These are phyloP conservation scores for Chaetomium fimeti DNA, from an alignment of 495 filamentous ascomycete species.

Conservation along the genomic window DNA sequence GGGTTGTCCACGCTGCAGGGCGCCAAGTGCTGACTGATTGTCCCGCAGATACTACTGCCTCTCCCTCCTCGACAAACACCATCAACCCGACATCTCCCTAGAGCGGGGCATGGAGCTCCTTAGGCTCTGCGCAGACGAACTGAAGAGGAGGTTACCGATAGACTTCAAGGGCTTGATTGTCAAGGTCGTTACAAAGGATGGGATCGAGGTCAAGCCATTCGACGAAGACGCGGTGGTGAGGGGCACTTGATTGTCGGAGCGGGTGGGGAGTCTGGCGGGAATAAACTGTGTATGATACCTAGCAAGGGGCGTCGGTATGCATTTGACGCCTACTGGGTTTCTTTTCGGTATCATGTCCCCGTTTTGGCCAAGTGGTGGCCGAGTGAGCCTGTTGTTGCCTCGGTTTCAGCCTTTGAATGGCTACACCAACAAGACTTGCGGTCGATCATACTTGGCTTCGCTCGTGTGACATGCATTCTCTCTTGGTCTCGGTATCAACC, in stretches of 20 bases:
- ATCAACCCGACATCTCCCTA: slow-evolving; percentile 86
- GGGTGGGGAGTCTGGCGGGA: slow-evolving; percentile 16
- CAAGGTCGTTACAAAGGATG: slow-evolving; percentile 91
- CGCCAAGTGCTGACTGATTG: slow-evolving; percentile 26
- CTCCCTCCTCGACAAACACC: slow-evolving; percentile 95
- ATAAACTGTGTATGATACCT: slow-evolving; percentile 36
- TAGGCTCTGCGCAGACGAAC: slow-evolving; percentile 90
- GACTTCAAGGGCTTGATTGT: slow-evolving; percentile 96
- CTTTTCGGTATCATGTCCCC: slow-evolving; percentile 11
- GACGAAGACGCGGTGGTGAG: slow-evolving; percentile 72
- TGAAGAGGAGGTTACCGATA: slow-evolving; percentile 91
- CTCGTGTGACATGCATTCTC: slow-evolving; percentile 1
- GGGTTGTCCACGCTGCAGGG: not conserved
- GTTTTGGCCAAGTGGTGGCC: slow-evolving; percentile 6
- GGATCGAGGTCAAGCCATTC: slow-evolving; percentile 75
- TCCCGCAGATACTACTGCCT: slow-evolving; percentile 75
- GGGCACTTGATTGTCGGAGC: slow-evolving; percentile 50
- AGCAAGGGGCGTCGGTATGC: slow-evolving; percentile 21
- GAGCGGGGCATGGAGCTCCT: slow-evolving; percentile 88
- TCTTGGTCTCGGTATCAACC: no score
- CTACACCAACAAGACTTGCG: slow-evolving; percentile 12
- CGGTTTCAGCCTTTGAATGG: slow-evolving; percentile 17
- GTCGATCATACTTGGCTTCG: slow-evolving; percentile 22
- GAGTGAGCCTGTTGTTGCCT: not conserved
- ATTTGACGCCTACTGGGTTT: slow-evolving; percentile 8